Conservation (phyloP, 192 early-diverging fungal genomes). For the Backusella tarrabulga region DNA sequence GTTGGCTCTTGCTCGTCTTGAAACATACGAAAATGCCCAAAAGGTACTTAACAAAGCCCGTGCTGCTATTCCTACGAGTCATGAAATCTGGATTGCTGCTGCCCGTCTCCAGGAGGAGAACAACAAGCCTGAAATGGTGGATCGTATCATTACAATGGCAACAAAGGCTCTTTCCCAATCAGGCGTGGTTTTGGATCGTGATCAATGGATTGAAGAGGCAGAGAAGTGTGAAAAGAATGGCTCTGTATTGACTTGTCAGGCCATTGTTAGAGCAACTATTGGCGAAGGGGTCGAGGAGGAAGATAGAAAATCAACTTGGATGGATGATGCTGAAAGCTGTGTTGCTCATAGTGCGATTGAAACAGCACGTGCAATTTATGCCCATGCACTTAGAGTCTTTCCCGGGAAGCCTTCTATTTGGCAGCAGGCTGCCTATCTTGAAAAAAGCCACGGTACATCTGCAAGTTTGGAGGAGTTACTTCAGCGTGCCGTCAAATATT, state of each 20-base stretch:
- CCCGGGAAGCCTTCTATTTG: slow-evolving; percentile 84
- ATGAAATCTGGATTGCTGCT: slow-evolving; percentile 95
- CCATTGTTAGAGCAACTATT: slow-evolving; percentile 81
- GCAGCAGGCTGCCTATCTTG: slow-evolving; percentile 82
- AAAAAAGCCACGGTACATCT: slow-evolving; percentile 77
- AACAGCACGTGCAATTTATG: slow-evolving; percentile 88
- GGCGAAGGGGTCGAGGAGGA: slow-evolving; percentile 75
- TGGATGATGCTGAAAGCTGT: slow-evolving; percentile 85
- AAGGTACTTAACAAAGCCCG: slow-evolving; percentile 92
- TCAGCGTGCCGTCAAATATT: slow-evolving; percentile 81
- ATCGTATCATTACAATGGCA: slow-evolving; percentile 69
- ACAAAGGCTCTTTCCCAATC: slow-evolving; percentile 63
- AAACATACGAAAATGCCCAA: slow-evolving; percentile 85
- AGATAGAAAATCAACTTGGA: slow-evolving; percentile 80
- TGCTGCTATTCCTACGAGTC: slow-evolving; percentile 75
- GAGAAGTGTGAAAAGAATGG: slow-evolving; percentile 79
- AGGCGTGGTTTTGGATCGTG: slow-evolving; percentile 72
- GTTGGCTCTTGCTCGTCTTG: slow-evolving; percentile 92
- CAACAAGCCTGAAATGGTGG: slow-evolving; percentile 61
- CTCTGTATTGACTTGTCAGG: slow-evolving; percentile 73
- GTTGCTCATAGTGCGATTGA: slow-evolving; percentile 58
- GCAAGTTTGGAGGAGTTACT: slow-evolving; percentile 78
- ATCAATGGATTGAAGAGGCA: slow-evolving; percentile 89
- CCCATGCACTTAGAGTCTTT: slow-evolving; percentile 70
- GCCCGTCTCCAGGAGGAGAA: slow-evolving; percentile 90